Evolutionary conservation across 345 rosid genomes (phyloP).

Genomic region (Linum usitatissimum): DNA sequence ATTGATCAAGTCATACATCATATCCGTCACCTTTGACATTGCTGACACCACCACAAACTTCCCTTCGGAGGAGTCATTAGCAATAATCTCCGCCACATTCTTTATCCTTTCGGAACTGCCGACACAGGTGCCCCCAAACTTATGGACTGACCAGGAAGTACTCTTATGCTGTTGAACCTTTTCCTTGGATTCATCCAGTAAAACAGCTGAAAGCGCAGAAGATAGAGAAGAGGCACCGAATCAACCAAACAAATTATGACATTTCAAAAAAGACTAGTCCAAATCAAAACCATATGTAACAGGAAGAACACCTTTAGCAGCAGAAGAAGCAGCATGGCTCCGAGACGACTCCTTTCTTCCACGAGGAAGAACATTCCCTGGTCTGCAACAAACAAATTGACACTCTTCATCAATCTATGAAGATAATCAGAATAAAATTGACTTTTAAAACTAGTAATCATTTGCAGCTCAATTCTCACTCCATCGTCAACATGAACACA

Average conservation of each 20-base stretch:
- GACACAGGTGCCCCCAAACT: constrained; percentile 97
- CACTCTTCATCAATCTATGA: background rate
- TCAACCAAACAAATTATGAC: background rate
- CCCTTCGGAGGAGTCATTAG: constrained; percentile 55
- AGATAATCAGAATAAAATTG: background rate
- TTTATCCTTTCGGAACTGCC: constrained; percentile 78
- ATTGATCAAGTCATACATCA: constrained; percentile 86
- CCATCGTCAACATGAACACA: no score
- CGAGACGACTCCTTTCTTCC: constrained; percentile 29
- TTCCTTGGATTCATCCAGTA: constrained; percentile 33
- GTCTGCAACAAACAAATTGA: constrained; percentile 17
- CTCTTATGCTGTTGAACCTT: constrained; percentile 51
- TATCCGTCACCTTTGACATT: constrained; percentile 97
- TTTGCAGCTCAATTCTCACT: no score
- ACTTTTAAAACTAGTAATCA: background rate
- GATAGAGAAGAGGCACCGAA: background rate
- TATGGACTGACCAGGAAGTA: constrained; percentile 78
- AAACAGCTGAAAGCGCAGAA: constrained; percentile 35
- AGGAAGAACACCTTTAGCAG: constrained; percentile 38
- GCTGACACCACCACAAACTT: constrained; percentile 90
- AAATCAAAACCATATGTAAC: background rate
- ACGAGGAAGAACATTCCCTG: constrained; percentile 18
- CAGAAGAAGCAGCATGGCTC: constrained; percentile 29
- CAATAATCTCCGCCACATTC: constrained; percentile 67
- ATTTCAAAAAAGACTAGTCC: background rate